Base-by-base conservation (phyloP, 129 eudicot species). In the Centaurea solstitialis region DNA sequence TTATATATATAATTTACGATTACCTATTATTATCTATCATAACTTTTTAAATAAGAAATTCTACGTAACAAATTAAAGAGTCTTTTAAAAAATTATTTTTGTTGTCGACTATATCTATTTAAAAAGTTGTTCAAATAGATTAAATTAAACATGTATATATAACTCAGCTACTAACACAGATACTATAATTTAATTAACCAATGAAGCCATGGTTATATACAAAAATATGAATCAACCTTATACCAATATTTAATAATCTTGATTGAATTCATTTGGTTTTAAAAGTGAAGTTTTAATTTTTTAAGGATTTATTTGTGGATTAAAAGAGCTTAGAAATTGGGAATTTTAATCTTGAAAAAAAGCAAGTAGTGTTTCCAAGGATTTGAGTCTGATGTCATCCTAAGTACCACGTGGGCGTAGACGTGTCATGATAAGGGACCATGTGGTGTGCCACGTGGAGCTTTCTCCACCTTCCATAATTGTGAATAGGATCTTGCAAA, bases 371-470 rank as follows among this genome's bases (percentile, higher is more conserved):
- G 62, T 77, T 72, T 82, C 70, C 86, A 76, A 76, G 73, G 50
- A 24, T 62, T 26, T 26, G 78, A 43, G 28, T 77, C 33, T 77
- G 82, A 83, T 33, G 79, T 71, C 74, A 77, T 41, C 33, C 5
- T 22, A 59, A 33, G 62, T 83, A 70, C 86, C 86, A 83, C 69
- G 82, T 83, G 47, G 86, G 78, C 30, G 74, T 72, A n/a, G 40
- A 83, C 86, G 82, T 83, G 86, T 72, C 82, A 83, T 70, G 68
- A 77, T 13, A 26, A 77, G 72, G 85, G 72, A 77, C 82, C 74
- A 77, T 70, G 77, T 26, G 72, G 77, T 70, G 64, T 82, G 77
- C 85, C 86, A 71, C 80, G 79, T 83, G 82, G 82, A 71, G 82
- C 82, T 72, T 12, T 28, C 82, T 82, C 77, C 86, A 82, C 68